Conservation (phyloP, 805 yeast species). For the Candida piceae region DNA sequence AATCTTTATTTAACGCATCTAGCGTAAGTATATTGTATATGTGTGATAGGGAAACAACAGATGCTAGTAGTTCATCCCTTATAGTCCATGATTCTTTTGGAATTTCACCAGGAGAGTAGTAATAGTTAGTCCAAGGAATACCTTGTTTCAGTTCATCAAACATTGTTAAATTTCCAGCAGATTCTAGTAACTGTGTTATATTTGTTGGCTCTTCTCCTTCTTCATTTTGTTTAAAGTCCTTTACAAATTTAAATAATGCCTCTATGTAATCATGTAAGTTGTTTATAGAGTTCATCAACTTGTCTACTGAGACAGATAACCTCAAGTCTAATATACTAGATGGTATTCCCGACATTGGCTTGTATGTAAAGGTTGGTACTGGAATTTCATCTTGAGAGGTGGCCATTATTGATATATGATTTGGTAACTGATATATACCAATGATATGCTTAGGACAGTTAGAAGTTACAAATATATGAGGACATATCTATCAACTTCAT, state of each 20-base stretch:
- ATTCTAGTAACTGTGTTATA: slow-evolving; percentile 7
- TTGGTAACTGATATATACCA: no score
- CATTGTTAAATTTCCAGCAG: slow-evolving; percentile 6
- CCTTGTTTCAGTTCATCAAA: slow-evolving; percentile 2
- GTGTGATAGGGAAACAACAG: slow-evolving; percentile 14
- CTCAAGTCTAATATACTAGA: slow-evolving; percentile 12
- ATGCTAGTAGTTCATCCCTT: slow-evolving; percentile 21
- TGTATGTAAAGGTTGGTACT: slow-evolving; percentile 6
- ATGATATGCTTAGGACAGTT: no score
- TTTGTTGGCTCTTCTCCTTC: not conserved
- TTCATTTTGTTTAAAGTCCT: not conserved
- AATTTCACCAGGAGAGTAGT: not conserved
- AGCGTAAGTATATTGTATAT: slow-evolving; percentile 15
- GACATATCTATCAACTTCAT: no score
- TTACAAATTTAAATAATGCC: slow-evolving; percentile 11
- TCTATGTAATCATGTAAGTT: slow-evolving; percentile 22
- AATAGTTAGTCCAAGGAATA: slow-evolving; percentile 19
- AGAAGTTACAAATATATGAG: no score
- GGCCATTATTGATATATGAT: no score
- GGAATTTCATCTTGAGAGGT: slow-evolving; percentile 9
- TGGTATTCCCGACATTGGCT: slow-evolving; percentile 7
- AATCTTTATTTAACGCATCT: slow-evolving; percentile 9
- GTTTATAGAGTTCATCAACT: slow-evolving; percentile 23
- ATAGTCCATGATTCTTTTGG: slow-evolving; percentile 14
- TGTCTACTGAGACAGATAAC: slow-evolving; percentile 8